Evolutionary conservation across 2,329 filamentous ascomycete genomes (phyloP).

Genomic region (Ophiostoma himal-ulmi): DNA sequence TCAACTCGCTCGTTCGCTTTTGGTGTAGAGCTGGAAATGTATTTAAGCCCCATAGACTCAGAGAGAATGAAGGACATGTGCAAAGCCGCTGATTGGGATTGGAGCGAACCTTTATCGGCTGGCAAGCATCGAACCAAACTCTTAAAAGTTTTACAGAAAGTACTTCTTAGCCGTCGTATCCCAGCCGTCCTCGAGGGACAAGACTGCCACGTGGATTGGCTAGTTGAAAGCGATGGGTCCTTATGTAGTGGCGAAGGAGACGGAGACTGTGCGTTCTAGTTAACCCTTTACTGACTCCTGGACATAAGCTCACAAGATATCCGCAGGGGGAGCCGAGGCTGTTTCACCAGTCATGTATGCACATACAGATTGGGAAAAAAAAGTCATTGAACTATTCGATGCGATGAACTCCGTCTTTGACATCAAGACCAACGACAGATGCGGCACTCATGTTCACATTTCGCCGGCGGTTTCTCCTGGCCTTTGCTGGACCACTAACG

Average conservation of each 20-base stretch:
- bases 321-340: not conserved
- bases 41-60: not conserved
- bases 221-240: not conserved
- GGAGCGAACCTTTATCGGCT: not conserved
- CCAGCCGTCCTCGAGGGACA: not conserved
- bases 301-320: not conserved
- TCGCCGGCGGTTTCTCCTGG: not conserved
- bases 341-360: not conserved
- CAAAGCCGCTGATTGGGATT: not conserved
- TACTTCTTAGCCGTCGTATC: not conserved
- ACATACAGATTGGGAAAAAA: not conserved
- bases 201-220: not conserved
- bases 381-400: not conserved
- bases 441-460: not conserved
- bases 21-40: not conserved
- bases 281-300: not conserved
- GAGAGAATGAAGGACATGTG: not conserved
- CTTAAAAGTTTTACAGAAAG: not conserved
- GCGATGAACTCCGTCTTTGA: not conserved
- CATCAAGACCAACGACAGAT: not conserved
- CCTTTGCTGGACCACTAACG: not conserved
- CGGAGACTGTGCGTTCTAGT: not conserved
- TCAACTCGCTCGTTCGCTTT: not conserved
- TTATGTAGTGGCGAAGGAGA: not conserved
- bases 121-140: not conserved